These are phyloP conservation scores for Verticillium longisporum DNA, from an alignment of 2,329 filamentous ascomycete species.

Conservation along the genomic window DNA sequence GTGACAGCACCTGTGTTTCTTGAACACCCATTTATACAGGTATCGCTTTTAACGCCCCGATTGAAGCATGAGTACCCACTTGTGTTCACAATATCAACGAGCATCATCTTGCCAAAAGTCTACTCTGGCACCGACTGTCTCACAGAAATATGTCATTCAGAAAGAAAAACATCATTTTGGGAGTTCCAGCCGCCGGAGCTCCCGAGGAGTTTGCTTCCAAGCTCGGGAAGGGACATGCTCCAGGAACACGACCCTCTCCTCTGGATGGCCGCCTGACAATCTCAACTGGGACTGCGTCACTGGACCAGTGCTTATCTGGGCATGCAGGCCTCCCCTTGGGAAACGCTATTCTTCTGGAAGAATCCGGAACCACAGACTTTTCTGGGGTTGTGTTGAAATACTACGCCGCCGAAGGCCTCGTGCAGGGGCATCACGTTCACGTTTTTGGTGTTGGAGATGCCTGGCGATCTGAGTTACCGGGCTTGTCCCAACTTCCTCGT, in stretches of 20 bases:
- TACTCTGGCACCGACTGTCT: neutral
- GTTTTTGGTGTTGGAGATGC: conserved; percentile 71
- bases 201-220: neutral
- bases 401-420: conserved; percentile 86
- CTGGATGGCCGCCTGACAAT: conserved; percentile 82
- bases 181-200: conserved; percentile 14
- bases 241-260: conserved; percentile 64
- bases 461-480: conserved; percentile 82
- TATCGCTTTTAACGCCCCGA: too few relatives aligned
- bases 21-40: too few relatives aligned
- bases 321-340: conserved; percentile 82
- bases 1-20: too few relatives aligned
- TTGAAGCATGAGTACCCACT: too few relatives aligned
- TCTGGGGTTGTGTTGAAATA: conserved; percentile 76
- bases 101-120: too few relatives aligned
- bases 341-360: conserved; percentile 72
- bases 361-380: conserved; percentile 92
- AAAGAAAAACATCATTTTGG: conserved; percentile 48
- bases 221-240: neutral
- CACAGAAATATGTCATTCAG: conserved; percentile 45
- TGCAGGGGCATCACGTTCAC: conserved; percentile 86
- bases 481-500: conserved; percentile 42
- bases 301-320: conserved; percentile 79
- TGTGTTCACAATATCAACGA: too few relatives aligned
- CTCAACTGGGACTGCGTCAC: conserved; percentile 80